A percentile compares a stretch with the other conserved stretches of the same genome.
These are phyloP conservation scores for Brasilioporus rufonigricans DNA, from an alignment of 768 basidiomycete genomes.

Conservation along the genomic window DNA sequence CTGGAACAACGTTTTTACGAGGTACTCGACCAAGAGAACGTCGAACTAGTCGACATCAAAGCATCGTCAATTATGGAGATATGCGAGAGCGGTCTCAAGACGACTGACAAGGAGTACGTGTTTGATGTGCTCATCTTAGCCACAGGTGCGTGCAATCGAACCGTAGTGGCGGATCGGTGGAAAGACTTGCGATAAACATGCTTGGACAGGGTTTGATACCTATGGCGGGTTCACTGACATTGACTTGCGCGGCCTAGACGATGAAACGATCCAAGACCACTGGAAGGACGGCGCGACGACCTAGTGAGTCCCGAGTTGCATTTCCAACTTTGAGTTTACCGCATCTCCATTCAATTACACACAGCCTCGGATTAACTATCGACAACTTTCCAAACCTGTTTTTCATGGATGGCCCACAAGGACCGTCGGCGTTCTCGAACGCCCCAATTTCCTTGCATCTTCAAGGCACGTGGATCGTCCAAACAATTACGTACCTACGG, in stretches of 20 bases:
- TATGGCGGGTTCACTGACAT: neutral
- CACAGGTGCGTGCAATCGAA: slow-evolving; percentile 5
- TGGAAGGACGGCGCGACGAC: neutral
- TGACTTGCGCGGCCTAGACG: neutral
- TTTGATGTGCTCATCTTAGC: slow-evolving; percentile 16
- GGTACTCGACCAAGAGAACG: slow-evolving; percentile 14
- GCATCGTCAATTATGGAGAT: slow-evolving; percentile 12
- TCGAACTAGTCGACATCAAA: slow-evolving; percentile 12
- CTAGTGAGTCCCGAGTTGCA: neutral
- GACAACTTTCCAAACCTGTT: neutral
- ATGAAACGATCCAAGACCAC: neutral
- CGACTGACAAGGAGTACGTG: slow-evolving; percentile 4
- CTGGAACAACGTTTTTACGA: slow-evolving; percentile 14
- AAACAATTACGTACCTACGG: neutral
- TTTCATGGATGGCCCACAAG: neutral
- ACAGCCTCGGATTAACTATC: neutral
- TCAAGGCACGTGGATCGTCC: neutral
- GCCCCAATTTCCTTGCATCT: neutral
- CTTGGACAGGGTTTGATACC: slow-evolving; percentile 14
- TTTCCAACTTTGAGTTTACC: neutral
- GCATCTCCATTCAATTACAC: no score
- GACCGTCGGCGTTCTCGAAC: neutral
- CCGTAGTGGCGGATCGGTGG: neutral
- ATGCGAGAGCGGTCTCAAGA: slow-evolving; percentile 6
- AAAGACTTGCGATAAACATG: slow-evolving; percentile 3